Base-by-base conservation (phyloP, 345 rosid genomes). In the Euclidium syriacum region DNA sequence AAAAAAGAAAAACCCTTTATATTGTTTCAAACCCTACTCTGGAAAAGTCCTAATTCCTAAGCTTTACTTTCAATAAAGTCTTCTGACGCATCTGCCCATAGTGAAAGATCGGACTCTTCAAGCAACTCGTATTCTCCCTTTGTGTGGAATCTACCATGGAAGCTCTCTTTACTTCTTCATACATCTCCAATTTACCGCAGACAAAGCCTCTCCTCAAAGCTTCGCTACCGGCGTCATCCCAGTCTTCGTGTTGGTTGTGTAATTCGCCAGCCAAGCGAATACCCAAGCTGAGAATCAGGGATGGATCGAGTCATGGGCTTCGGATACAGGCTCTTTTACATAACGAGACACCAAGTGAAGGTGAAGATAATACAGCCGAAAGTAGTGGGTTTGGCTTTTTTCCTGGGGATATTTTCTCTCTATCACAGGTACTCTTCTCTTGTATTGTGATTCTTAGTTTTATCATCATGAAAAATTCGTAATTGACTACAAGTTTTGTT, bases 331-430 rank as follows among this genome's bases (percentile, higher is more conserved):
- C 88, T 73, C 52, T 57, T 12, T 12, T 78, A 16, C 65, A 54
- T 24, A 39, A 62, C 58, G 84, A 80, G 17, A 52, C 72, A 2
- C 70, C 87, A 2, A 72, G 64, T 23, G 86, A 76, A 44, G 82
- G 73, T 10, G 88, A 65, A 4, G 88, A 81, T 10, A 80, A 67
- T 43, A 34, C 25, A 22, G 65, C 80, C 1, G 48, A 40, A 46
- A 67, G 66, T 52, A 70, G 63, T 65, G 85, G 80, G 34, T 56
- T 67, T 60, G 71, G 68, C 62, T 65, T 78, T 16, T 71, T 72
- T 39, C 76, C 85, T 53, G 82, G 49, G 12, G 88, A 77, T 14
- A 15, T 49, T n/a, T 43, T 78, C 59, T 85, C 89, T 36, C 50
- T 76, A 15, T 70, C 85, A 38, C 68, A 86, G 87, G 98, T 91